Percentiles rank a stretch among this genome's conserved stretches.
Evolutionary conservation across 2,329 filamentous ascomycete species (phyloP).

Genomic region (Elsinoe ampelina): DNA sequence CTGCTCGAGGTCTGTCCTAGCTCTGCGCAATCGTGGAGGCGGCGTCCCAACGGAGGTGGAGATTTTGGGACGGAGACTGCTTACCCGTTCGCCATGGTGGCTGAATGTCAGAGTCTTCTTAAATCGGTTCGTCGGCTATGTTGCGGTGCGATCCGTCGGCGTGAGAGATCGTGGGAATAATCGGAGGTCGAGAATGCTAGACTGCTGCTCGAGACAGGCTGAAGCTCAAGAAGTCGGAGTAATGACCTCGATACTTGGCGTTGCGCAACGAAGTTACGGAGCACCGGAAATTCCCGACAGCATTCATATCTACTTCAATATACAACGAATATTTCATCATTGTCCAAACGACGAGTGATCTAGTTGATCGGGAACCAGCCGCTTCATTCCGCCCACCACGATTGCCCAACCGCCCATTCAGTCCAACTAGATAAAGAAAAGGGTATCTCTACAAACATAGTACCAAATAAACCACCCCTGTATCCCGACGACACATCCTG

Average conservation of each 20-base stretch:
- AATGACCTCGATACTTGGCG: slow-evolving; percentile 1
- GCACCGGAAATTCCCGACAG: too few relatives aligned
- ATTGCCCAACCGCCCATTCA: not conserved
- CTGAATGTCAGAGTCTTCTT: not conserved
- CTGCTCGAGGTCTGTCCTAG: too few relatives aligned
- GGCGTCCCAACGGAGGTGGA: not conserved
- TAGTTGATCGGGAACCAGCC: too few relatives aligned
- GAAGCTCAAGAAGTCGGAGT: slow-evolving; percentile 4
- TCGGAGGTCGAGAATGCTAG: not conserved
- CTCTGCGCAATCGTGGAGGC: not conserved
- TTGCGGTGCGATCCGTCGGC: not conserved
- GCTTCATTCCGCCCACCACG: not conserved
- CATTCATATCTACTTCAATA: too few relatives aligned
- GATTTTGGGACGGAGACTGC: not conserved
- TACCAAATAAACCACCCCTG: not conserved
- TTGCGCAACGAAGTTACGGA: not conserved
- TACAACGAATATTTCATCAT: too few relatives aligned
- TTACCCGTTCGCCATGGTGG: slow-evolving; percentile 22
- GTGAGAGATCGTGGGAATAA: not conserved
- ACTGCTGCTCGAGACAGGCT: not conserved
- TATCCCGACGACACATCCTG: not conserved
- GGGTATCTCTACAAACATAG: slow-evolving; percentile 9
- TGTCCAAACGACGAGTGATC: too few relatives aligned
- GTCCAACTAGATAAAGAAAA: not conserved
- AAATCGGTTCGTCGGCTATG: not conserved